Percentiles rank a stretch among this genome's conserved stretches.
These are phyloP conservation scores for Golubevia pallescens DNA, from an alignment of 1,284 basidiomycete genomes.

Conservation along the genomic window DNA sequence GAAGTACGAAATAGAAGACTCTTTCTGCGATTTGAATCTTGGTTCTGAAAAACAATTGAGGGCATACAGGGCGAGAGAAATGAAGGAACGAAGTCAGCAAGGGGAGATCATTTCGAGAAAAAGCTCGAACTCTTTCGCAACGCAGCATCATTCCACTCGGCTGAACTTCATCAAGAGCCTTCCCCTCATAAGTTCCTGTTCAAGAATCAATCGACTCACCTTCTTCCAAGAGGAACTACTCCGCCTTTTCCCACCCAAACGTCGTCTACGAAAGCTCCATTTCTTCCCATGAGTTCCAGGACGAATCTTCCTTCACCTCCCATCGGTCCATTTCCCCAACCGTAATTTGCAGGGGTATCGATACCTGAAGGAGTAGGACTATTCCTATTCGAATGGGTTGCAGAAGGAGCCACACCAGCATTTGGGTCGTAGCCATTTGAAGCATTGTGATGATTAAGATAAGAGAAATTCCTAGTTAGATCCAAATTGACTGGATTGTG, in stretches of 20 bases:
- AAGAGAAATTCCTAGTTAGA: background rate
- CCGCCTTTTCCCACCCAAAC: slow-evolving; percentile 89
- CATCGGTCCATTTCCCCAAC: slow-evolving; percentile 12
- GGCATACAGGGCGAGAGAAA: background rate
- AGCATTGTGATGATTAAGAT: background rate
- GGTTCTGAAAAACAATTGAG: slow-evolving; percentile 71
- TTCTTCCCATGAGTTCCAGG: slow-evolving; percentile 87
- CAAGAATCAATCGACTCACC: slow-evolving; percentile 12
- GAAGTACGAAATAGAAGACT: slow-evolving; percentile 94
- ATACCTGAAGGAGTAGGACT: background rate
- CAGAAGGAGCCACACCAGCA: background rate
- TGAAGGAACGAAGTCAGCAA: too few species aligned
- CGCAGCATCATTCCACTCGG: too few species aligned
- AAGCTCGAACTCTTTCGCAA: too few species aligned
- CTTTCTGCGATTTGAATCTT: slow-evolving; percentile 98
- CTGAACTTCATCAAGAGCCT: too few species aligned
- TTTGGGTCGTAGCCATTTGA: slow-evolving; percentile 73
- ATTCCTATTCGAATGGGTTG: background rate
- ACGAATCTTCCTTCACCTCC: slow-evolving; percentile 77
- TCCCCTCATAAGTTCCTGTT: background rate
- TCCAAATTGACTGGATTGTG: background rate
- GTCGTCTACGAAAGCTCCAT: slow-evolving; percentile 97
- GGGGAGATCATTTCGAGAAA: too few species aligned
- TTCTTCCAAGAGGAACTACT: slow-evolving; percentile 69
- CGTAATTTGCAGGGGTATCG: slow-evolving; percentile 13